Base-by-base conservation (phyloP, 768 basidiomycete genomes). In the Tulasnella calospora region DNA sequence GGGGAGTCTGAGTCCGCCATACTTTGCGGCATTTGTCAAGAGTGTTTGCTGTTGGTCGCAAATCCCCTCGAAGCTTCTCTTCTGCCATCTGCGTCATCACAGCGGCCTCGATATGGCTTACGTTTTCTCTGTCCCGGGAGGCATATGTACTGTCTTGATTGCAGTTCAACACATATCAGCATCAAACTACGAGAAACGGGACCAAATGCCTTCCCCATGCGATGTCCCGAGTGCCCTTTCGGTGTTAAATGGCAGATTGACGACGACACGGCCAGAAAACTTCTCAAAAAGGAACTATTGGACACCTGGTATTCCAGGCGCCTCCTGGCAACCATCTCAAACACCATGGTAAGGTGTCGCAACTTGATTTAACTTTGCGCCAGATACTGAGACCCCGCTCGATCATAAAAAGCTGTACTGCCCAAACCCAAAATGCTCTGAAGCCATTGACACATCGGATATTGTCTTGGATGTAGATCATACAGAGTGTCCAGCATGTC, bases 361-460 rank as follows among this genome's bases (percentile, higher is more conserved):
- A 13, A 9, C 41, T n/a, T 30, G 41, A 44, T 67, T 33, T 7
- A 30, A 30, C 21, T 21, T 33, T 23, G 69, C 3, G 15, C 40
- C 13, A 21, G 5, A 23, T 44, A 8, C 27, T 35, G 19, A 33
- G 38, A 55, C 27, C 23, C 40, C 3, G 8, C 10, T 57, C 13
- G 9, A 44, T 30, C 40, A 30, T 6, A 15, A 38, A 41, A 27
- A 78, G 77, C 51, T 70, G n/a, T 78, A 78, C 47, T 78, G 77
- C 41, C 77, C 77, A 27, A 78, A 78, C 44, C 77, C 67, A 12
- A 72, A 70, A 71, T 78, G 77, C 71, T 78, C 77, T 10, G 51
- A 35, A 19, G 61, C 69, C 27, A 71, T 78, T 2, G 61, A 71
- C 19, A 57, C 40, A 17, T 61, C 36, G 41, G 77, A 71, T 27